Conservation (phyloP, 2,329 filamentous ascomycete species). For the Arthrobotrys sphaeroides region DNA sequence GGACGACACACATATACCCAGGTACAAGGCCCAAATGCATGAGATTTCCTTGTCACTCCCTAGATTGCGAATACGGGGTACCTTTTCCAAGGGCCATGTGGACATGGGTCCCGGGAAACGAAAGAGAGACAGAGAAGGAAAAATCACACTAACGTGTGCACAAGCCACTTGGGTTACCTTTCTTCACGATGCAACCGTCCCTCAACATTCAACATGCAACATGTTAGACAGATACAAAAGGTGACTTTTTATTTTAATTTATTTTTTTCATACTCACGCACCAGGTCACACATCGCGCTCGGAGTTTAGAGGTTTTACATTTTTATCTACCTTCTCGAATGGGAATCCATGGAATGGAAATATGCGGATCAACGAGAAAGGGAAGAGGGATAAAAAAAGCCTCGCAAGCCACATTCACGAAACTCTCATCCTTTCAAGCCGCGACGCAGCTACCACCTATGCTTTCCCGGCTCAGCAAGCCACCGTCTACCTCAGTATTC, state of each 20-base stretch:
- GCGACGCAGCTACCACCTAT: constrained; percentile 3
- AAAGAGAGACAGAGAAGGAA: not conserved
- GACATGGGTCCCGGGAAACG: constrained; percentile 7
- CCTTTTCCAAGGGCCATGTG: not conserved
- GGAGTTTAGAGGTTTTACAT: not conserved
- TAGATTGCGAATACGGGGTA: constrained; percentile 48
- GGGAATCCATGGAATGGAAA: not conserved
- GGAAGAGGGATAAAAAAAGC: not conserved
- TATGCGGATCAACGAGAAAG: not conserved
- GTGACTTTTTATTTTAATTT: too few species aligned
- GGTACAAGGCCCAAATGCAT: constrained; percentile 12
- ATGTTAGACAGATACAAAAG: not conserved
- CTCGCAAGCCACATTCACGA: constrained; percentile 13
- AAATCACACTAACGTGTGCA: not conserved
- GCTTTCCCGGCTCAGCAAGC: constrained; percentile 29
- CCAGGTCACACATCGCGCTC: not conserved
- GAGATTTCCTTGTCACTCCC: constrained; percentile 17
- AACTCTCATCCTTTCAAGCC: not conserved
- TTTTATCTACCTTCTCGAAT: constrained; percentile 14
- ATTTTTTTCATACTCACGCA: too few species aligned
- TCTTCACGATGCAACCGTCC: constrained; percentile 3
- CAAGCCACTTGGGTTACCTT: constrained; percentile 13
- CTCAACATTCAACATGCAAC: constrained; percentile 1
- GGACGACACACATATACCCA: constrained; percentile 10
- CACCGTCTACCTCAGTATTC: not conserved